These are phyloP conservation scores for Fallopia convolvulus DNA, from an alignment of 148 eudicot genomes.

Conservation along the genomic window DNA sequence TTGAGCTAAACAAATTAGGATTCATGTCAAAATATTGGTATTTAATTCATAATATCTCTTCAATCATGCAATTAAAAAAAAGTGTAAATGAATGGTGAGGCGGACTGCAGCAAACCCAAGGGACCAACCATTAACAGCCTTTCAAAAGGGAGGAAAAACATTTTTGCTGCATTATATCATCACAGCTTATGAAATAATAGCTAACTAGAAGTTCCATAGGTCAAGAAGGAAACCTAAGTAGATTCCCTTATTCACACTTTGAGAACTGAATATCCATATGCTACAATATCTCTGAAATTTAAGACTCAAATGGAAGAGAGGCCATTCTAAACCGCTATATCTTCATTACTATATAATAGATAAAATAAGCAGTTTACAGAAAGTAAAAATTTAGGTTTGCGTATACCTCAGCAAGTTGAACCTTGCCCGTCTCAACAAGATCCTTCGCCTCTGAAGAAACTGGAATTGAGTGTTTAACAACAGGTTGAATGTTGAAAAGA, in stretches of 20 bases:
- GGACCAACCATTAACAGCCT: background rate
- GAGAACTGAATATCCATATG: background rate
- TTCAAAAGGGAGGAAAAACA: background rate
- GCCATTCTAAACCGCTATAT: background rate
- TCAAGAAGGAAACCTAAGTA: background rate
- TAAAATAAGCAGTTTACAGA: background rate
- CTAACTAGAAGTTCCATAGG: background rate
- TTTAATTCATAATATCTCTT: background rate
- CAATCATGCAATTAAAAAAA: background rate
- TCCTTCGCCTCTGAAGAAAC: conserved; percentile 89
- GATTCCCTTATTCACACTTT: background rate
- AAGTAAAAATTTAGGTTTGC: background rate
- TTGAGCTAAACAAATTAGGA: background rate
- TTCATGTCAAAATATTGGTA: background rate
- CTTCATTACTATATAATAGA: background rate
- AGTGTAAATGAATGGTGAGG: background rate
- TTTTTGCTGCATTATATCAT: background rate
- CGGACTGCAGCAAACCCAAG: background rate
- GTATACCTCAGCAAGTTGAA: conserved; percentile 86
- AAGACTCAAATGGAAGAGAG: background rate
- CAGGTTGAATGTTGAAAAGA: conserved; percentile 77
- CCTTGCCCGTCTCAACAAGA: conserved; percentile 90
- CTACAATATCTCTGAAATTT: background rate
- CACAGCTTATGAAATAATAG: background rate
- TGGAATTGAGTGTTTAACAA: conserved; percentile 90